Evolutionary conservation across 164 flowering plant species (phyloP).

Genomic region (Umbellularia californica): DNA sequence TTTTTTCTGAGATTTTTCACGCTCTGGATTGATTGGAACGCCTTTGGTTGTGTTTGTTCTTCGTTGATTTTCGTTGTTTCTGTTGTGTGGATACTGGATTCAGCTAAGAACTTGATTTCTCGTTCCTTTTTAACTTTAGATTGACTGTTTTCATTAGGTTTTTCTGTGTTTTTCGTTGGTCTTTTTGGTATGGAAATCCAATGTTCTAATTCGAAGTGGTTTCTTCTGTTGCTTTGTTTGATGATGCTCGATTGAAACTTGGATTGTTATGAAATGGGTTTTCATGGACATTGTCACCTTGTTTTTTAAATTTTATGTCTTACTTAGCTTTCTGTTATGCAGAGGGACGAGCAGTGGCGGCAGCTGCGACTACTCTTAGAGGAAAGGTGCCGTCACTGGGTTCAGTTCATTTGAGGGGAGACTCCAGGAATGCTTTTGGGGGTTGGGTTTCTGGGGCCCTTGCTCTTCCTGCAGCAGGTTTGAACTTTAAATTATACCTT

Average conservation of each 20-base stretch:
- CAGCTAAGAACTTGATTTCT: too few species aligned
- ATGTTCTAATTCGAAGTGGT: neutral
- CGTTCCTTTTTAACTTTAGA: too few species aligned
- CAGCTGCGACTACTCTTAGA: constrained; percentile 56
- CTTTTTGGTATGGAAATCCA: neutral
- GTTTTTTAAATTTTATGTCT: neutral
- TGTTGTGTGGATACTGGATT: neutral
- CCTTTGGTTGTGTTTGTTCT: neutral
- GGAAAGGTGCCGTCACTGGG: constrained; percentile 44
- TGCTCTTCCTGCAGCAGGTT: constrained; percentile 91
- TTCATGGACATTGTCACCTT: neutral
- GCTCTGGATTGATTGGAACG: neutral
- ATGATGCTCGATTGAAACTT: neutral
- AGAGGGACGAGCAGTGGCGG: constrained; percentile 73
- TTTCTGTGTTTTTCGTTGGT: neutral
- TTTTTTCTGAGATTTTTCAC: neutral
- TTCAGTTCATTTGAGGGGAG: constrained; percentile 36
- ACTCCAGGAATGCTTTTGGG: constrained; percentile 41
- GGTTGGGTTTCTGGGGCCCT: constrained; percentile 70
- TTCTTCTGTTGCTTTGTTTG: neutral
- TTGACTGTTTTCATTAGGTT: too few species aligned
- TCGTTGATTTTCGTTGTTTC: neutral
- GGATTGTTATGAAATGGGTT: neutral
- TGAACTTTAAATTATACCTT: neutral
- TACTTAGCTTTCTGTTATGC: constrained; percentile 14